A percentile compares a stretch with the other conserved stretches of the same genome.
phyloP scores from a whole-genome alignment of 2,329 filamentous ascomycete genomes.

The Talaromyces albobiverticillius region DNA sequence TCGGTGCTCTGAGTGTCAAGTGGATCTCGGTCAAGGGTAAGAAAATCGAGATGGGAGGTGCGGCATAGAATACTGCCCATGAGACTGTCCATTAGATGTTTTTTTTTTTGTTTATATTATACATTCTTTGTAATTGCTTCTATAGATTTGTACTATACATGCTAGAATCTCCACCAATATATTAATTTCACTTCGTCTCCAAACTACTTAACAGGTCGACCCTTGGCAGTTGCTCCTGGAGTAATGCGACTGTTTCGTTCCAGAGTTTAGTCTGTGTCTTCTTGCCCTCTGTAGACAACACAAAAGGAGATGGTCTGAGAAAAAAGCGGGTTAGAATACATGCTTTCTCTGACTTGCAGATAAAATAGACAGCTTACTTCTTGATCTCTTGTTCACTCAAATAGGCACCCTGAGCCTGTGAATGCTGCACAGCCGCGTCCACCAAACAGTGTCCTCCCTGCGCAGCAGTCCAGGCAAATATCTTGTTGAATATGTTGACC shows the following conservation, averaged over 20 bases:
- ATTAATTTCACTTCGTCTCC: neutral
- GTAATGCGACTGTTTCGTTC: neutral
- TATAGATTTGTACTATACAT: neutral
- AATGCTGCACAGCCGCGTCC: neutral
- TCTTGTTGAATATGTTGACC: neutral
- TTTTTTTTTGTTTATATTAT: neutral
- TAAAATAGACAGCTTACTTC: neutral
- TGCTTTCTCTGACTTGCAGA: neutral
- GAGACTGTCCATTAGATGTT: no score
- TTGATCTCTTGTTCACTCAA: neutral
- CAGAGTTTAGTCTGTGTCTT: neutral
- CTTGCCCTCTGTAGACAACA: neutral
- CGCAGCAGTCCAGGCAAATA: slow-evolving; percentile 1
- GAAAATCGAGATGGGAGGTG: slow-evolving; percentile 25
- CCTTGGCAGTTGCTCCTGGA: neutral
- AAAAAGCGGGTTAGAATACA: neutral
- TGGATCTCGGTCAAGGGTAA: slow-evolving; percentile 42
- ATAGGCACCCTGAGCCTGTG: neutral
- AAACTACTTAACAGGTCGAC: neutral
- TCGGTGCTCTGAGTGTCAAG: slow-evolving; percentile 36
- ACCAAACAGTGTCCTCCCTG: neutral
- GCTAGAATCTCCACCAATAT: no score
- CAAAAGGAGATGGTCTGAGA: neutral
- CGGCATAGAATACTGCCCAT: slow-evolving; percentile 15
- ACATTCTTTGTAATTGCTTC: neutral